Base-by-base conservation (phyloP, 192 early-diverging fungal genomes). In the Podila epigama region DNA sequence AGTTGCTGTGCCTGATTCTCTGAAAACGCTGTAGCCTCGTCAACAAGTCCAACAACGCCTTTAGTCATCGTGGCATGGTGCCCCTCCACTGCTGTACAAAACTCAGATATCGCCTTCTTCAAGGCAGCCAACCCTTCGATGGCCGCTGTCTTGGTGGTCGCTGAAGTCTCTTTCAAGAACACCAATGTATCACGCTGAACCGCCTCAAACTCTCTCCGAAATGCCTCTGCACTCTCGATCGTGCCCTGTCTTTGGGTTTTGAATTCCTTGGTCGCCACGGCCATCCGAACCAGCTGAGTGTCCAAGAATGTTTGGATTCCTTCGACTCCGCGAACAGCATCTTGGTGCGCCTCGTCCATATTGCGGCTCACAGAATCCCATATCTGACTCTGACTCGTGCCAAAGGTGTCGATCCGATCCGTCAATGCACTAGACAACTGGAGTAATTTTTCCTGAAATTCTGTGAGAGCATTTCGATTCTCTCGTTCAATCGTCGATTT, bases 141-240 rank as follows among this genome's bases (percentile, higher is more conserved):
- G 0, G 81, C 60, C 31, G 60, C 69, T 2, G 28, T 36, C 6
- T 39, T 34, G 1, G 81, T 64, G 2, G 16, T 65, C 37, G 51
- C 66, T 28, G 73, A 11, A 13, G 75, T 27, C 13, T 58, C 42
- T 15, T 66, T 68, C 33, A 83, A 61, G 56, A 70, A 52, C 3
- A 40, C 70, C 5, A 29, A 13, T 10, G 71, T 66, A 33, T 72
- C 58, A 16, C 29, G 12, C 3, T 57, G 52, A 20, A 83, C 29
- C 15, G 51, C 35, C 20, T 70, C 78, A 22, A 85, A 63, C 18
- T 79, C 69, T 13, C 22, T 22, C 40, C 60, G 59, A 42, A 87
- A 66, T 13, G 32, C 28, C 8, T 8, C 28, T 1, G 68, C 56
- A 6, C 75, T 54, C 20, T 60, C 48, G 1, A 63, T 58, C n/a